Evolutionary conservation across 306 rosid genomes (phyloP), one percentile per base, ranked within the genome.

Genomic region (Vicia villosa): DNA sequence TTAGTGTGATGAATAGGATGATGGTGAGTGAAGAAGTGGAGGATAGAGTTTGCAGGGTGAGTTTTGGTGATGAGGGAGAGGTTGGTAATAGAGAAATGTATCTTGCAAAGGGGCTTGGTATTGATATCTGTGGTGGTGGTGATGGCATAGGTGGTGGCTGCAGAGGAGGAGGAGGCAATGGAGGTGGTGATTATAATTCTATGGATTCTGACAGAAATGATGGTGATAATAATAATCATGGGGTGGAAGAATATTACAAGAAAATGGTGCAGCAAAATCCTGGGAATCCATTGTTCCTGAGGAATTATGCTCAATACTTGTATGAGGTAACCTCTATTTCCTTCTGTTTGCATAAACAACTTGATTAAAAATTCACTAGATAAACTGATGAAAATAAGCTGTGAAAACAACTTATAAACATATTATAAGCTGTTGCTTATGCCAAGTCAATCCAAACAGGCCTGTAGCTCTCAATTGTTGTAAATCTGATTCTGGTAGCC

Each of bases 191-290:
- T 36, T 64, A 37, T 54, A 69, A 26, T 59, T 76, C 84, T 21
- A 75, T 14, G 70, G 84, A 77, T 1, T 57, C 58, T 6, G 84
- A 84, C 12, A 84, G 88, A 13, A 86, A 83, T 55, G 86, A 80
- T 51, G 84, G 78, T 22, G 91, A 86, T 54, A 77, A 37, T 19
- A 38, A 62, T 40, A 12, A 79, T 11, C 72, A 58, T 40, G 86
- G 70, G 14, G 84, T 79, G 69, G 96, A 91, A 66, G 89, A 80
- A 71, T 79, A 87, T 68, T 79, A 91, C 71, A 87, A 83, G 86
- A 88, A 58, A 69, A 79, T 87, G 95, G 87, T 88, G 45, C 80
- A 83, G 73, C 88, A 85, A 83, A 87, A 91, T 82, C 99, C 97
- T 3, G 91, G 91, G 3, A 81, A 86, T 66, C 79, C 97, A 3